Base-by-base conservation (phyloP, 306 rosid genomes). In the Rosa lucieae region DNA sequence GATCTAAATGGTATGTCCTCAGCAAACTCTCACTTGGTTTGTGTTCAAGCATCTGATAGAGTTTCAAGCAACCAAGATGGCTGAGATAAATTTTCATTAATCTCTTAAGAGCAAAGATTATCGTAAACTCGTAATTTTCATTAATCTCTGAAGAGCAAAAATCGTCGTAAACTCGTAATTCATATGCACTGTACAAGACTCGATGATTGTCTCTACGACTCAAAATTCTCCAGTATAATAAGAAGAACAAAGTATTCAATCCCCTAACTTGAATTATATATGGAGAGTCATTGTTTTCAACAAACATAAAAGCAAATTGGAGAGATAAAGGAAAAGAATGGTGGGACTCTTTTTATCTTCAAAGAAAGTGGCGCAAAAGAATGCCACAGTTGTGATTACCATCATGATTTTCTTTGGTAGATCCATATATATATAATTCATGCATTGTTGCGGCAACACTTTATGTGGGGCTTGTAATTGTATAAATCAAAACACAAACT, bases 301-400 rank as follows among this genome's bases (percentile, higher is more conserved):
- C 51, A 76, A 70, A 26, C 72, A 51, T 17, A 66, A 76, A 58
- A 62, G 74, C 39, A 6, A 56, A 74, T 1, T 10, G 74, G 56
- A 63, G 70, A 18, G 70, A 68, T 62, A 46, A 23, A 4, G 12
- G 39, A 49, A 76, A 74, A 56, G 18, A 56, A 73, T 17, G 79
- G 76, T 78, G 74, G 82, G 82, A 23, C 46, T 17, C 52, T 37
- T 32, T 66, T 23, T 9, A 32, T 72, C 53, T 56, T 65, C 55
- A 82, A 82, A 82, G 15, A 46, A 10, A 72, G 81, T 46, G 75
- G 70, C 62, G 67, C 66, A 65, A 67, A 51, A 73, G 48, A 51
- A 53, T 65, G 70, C 66, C 67, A 65, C 67, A 78, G 76, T 74
- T 56, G 66, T 56, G 66, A 82, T 82, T 67, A 68, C 69, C 65